Conservation (phyloP, 257 asterid genomes). For the Plantago ovata region DNA sequence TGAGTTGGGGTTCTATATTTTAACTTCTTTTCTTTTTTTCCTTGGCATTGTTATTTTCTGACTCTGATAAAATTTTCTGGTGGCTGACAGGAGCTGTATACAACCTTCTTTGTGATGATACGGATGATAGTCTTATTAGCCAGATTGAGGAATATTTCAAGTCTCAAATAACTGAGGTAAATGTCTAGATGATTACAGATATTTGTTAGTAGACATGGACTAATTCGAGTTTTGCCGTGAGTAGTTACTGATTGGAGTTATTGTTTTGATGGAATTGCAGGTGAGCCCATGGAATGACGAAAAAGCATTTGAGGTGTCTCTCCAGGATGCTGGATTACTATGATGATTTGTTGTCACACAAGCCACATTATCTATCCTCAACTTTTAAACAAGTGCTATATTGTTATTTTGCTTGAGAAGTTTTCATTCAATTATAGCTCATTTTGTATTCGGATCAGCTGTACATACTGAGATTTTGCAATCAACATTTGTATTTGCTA, state of each 20-base stretch:
- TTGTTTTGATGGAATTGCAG: conserved; percentile 29
- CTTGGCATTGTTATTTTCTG: not conserved
- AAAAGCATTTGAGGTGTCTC: conserved; percentile 49
- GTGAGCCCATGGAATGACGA: conserved; percentile 48
- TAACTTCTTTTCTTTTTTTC: not conserved
- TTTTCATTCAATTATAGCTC: too few species aligned
- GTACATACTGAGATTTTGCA: too few species aligned
- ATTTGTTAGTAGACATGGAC: too few species aligned
- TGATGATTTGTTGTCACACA: conserved; percentile 14
- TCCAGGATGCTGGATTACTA: conserved; percentile 53
- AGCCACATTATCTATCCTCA: too few species aligned
- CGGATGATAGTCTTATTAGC: conserved; percentile 33
- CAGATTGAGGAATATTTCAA: conserved; percentile 64
- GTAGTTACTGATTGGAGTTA: not conserved
- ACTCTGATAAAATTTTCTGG: not conserved
- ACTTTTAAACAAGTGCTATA: too few species aligned
- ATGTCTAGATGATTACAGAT: not conserved
- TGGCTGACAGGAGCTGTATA: conserved; percentile 47
- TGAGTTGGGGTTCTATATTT: not conserved
- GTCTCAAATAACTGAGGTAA: conserved; percentile 43
- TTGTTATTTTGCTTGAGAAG: too few species aligned
- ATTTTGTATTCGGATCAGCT: too few species aligned
- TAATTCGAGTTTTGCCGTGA: not conserved
- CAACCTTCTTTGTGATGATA: conserved; percentile 37
- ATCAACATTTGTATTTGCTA: too few species aligned